Evolutionary conservation across 345 rosid genomes (phyloP), one percentile per base, ranked within the genome.

Genomic region (Citrus sp.): DNA sequence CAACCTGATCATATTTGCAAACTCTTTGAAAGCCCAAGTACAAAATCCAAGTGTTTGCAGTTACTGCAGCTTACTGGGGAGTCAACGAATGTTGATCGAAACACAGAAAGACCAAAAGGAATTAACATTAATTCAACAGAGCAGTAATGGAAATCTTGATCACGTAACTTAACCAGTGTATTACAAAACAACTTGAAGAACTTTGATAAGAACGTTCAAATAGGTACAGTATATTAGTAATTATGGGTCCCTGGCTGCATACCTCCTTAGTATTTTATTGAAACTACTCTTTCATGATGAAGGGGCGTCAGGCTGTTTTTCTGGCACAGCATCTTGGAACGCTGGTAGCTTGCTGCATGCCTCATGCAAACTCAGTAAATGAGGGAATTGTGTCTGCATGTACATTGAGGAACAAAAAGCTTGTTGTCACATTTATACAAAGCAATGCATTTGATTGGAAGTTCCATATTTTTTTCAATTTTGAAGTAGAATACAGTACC

Each of bases 361-460:
- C 59, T 87, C 86, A 22, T 91, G 80, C 88, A 89, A 78, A 87
- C 87, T 90, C 40, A 78, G 56, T 66, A 92, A 83, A 73, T 88
- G 82, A 12, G 93, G 96, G 84, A 82, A 92, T 12, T 86, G 84
- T 55, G 85, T 82, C 97, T 91, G 81, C 81, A 80, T 60, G 83
- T 62, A 67, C 5, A 67, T 34, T 37, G 18, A 46, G 51, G 51
- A 46, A 46, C 5, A 0, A 13, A 46, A 13, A 46, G 0, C 5
- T 46, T 1, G 0, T 46, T 13, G 51, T 46, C 1, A 46, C 51
- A 46, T 46, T 1, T 1, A 13, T 12, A 46, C 51, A 3, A 13
- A 46, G 51, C 1, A 3, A 46, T 46, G 51, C 51, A 46, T 46
- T 46, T 12, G 18, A 46, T 46, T 46, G 51, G 51, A 46, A 46